A percentile compares a stretch with the other conserved stretches of the same genome.
These are phyloP conservation scores for Barnettozyma botsteinii DNA, from an alignment of 805 yeast species.

Conservation along the genomic window DNA sequence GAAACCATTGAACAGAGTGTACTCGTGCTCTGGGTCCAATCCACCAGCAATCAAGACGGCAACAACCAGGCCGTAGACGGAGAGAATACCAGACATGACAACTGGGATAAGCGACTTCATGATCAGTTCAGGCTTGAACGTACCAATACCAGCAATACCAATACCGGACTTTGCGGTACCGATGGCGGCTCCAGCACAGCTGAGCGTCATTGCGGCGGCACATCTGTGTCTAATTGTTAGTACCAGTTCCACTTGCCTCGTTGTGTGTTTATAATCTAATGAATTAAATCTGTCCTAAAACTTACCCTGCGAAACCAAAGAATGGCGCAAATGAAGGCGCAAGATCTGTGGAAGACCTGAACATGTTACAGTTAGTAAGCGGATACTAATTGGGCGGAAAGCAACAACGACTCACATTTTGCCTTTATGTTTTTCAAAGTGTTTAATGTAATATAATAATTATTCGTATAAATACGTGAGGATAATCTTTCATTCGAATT, in stretches of 20 bases:
- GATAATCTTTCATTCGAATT: too few species aligned
- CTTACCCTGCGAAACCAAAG: conserved; percentile 88
- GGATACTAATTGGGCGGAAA: too few species aligned
- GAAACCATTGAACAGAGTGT: conserved; percentile 91
- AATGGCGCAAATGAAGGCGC: conserved; percentile 94
- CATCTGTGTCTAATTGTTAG: conserved; percentile 37
- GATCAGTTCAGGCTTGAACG: conserved; percentile 93
- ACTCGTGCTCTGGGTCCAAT: conserved; percentile 67
- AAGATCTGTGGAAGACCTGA: conserved; percentile 49
- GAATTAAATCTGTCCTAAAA: not conserved
- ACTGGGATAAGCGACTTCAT: conserved; percentile 96
- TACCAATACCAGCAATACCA: conserved; percentile 97
- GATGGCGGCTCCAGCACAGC: conserved; percentile 97
- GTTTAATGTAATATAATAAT: too few species aligned
- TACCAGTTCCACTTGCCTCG: not conserved
- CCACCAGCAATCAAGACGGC: conserved; percentile 94
- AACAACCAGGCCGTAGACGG: conserved; percentile 95
- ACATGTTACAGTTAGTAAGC: too few species aligned
- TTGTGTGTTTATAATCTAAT: too few species aligned
- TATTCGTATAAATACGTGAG: too few species aligned
- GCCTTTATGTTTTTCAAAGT: too few species aligned
- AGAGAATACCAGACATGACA: conserved; percentile 95
- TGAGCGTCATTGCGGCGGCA: conserved; percentile 83
- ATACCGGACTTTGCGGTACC: conserved; percentile 98
- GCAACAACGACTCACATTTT: too few species aligned